A percentile compares a stretch with the other conserved stretches of the same genome.
phyloP scores from a whole-genome alignment of 768 basidiomycete genomes.

The Tephrocybe sp. region DNA sequence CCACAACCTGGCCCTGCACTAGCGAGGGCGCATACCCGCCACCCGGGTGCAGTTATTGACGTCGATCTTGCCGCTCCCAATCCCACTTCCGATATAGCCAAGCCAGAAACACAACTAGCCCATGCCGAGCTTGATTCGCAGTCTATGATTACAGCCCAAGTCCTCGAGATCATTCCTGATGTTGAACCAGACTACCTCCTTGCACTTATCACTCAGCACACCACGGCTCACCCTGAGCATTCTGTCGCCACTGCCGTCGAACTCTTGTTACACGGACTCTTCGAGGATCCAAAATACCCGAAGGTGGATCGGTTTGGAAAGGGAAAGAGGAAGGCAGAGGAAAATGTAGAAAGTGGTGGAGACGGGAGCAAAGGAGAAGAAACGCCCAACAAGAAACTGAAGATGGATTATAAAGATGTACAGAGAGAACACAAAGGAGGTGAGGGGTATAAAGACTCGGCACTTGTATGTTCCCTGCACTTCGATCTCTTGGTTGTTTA shows the following conservation, averaged over 20 bases:
- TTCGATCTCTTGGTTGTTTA: no score
- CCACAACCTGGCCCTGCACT: slow-evolving; percentile 1
- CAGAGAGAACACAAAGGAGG: slow-evolving; percentile 45
- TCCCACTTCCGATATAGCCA: not conserved
- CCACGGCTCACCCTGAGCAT: slow-evolving; percentile 27
- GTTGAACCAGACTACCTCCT: slow-evolving; percentile 56
- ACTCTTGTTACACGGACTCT: slow-evolving; percentile 54
- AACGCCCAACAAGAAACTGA: slow-evolving; percentile 30
- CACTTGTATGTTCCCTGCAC: slow-evolving; percentile 46
- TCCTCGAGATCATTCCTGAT: slow-evolving; percentile 71
- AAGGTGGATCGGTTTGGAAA: slow-evolving; percentile 39
- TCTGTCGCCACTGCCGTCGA: slow-evolving; percentile 42
- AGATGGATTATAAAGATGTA: slow-evolving; percentile 52
- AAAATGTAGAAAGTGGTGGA: slow-evolving; percentile 28
- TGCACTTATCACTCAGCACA: slow-evolving; percentile 43
- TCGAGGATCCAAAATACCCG: slow-evolving; percentile 62
- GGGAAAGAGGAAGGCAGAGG: slow-evolving; percentile 30
- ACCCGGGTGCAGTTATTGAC: not conserved
- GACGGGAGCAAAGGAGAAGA: slow-evolving; percentile 16
- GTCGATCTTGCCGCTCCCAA: not conserved
- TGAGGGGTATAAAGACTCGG: slow-evolving; percentile 44
- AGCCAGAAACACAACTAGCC: no score
- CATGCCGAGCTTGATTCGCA: slow-evolving; percentile 17
- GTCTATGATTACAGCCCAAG: slow-evolving; percentile 38
- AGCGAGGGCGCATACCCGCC: not conserved